A percentile compares a stretch with the other conserved stretches of the same genome.
phyloP scores from a whole-genome alignment of 2,329 filamentous ascomycete species.

The Epichloe gansuensis region DNA sequence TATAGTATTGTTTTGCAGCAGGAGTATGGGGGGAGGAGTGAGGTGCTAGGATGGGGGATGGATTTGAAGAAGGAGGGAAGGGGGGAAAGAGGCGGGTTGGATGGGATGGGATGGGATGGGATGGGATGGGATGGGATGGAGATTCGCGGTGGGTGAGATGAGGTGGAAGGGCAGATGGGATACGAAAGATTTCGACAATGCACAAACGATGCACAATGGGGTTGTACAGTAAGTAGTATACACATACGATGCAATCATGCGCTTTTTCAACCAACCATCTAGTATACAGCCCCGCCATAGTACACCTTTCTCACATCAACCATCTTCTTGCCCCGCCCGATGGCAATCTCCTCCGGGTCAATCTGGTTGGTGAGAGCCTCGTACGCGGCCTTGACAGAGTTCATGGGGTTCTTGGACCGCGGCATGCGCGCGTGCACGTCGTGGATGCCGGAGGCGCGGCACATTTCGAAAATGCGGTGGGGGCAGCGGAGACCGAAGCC shows the following conservation, averaged over 20 bases:
- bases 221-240: not conserved
- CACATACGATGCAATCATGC: no score
- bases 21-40: conserved; percentile 60
- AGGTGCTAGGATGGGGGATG: not conserved
- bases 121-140: no score
- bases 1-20: conserved; percentile 98
- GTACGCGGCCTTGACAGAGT: conserved; percentile 86
- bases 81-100: no score
- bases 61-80: no score
- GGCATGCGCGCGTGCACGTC: conserved; percentile 77
- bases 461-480: conserved; percentile 88
- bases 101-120: no score
- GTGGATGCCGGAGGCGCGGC: conserved; percentile 70
- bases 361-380: conserved; percentile 72
- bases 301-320: conserved; percentile 96
- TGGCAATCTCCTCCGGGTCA: conserved; percentile 79
- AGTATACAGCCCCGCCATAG: conserved; percentile 68
- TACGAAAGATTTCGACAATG: no score
- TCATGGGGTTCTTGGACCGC: conserved; percentile 90
- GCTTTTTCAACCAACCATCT: conserved; percentile 11
- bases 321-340: conserved; percentile 83
- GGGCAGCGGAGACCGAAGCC: conserved; percentile 92
- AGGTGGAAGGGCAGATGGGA: no score
- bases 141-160: no score
- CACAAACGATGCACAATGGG: no score